A percentile compares a stretch with the other conserved stretches of the same genome.
phyloP scores from a whole-genome alignment of 495 filamentous ascomycete genomes.

The Aspergillus panamensis region DNA sequence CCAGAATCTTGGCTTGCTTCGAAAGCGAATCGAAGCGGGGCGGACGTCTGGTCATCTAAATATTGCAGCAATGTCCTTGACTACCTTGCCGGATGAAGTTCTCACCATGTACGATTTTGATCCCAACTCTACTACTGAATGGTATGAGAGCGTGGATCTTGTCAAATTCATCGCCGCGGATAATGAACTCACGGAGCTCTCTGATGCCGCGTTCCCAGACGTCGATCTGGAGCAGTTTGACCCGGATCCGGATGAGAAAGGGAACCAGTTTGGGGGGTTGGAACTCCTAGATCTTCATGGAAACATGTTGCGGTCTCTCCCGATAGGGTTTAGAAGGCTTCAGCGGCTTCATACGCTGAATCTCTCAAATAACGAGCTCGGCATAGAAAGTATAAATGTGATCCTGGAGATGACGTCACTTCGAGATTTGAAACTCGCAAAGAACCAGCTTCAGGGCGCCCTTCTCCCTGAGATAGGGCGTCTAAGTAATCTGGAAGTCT shows the following conservation, averaged over 20 bases:
- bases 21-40: constrained; percentile 70
- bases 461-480: constrained; percentile 55
- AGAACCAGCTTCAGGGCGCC: constrained; percentile 68
- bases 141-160: constrained; percentile 95
- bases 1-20: constrained; percentile 59
- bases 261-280: constrained; percentile 77
- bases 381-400: constrained; percentile 64
- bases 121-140: constrained; percentile 58
- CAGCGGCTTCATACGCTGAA: constrained; percentile 74
- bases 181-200: constrained; percentile 77
- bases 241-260: constrained; percentile 59
- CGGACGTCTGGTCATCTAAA: constrained; percentile 81
- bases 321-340: constrained; percentile 70
- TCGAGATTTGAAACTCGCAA: constrained; percentile 74
- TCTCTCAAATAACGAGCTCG: constrained; percentile 77
- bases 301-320: constrained; percentile 69
- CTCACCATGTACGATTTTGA: constrained; percentile 83
- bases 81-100: constrained; percentile 76
- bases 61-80: constrained; percentile 79
- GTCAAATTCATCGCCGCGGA: constrained; percentile 84
- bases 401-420: constrained; percentile 67
- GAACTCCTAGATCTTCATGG: constrained; percentile 82
- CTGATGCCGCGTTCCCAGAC: constrained; percentile 74
- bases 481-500: constrained; percentile 65
- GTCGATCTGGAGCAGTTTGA: constrained; percentile 52